Percentiles rank a stretch among this genome's conserved stretches.
Evolutionary conservation across 495 filamentous ascomycete species (phyloP).

Genomic region (Astrothelium macrocarpum): DNA sequence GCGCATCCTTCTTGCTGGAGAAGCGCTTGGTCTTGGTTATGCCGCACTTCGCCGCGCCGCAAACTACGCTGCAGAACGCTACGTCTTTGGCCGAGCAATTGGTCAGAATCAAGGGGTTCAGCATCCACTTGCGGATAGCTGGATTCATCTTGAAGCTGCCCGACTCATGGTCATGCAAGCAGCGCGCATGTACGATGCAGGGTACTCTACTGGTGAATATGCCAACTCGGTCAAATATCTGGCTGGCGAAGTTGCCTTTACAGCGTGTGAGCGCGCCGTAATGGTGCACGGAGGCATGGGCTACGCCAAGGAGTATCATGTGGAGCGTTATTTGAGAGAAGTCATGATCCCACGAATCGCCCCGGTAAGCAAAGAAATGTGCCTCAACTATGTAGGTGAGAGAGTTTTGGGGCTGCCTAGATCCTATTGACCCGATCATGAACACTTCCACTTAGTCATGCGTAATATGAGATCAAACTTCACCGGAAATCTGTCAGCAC

Average conservation of each 20-base stretch:
- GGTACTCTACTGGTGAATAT: slow-evolving; percentile 24
- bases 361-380: slow-evolving; percentile 28
- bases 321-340: slow-evolving; percentile 27
- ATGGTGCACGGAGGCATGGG: slow-evolving; percentile 26
- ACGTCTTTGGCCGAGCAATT: slow-evolving; percentile 26
- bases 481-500: neutral
- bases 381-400: slow-evolving; percentile 24
- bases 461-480: neutral
- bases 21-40: slow-evolving; percentile 24
- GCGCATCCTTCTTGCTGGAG: slow-evolving; percentile 22
- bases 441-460: neutral
- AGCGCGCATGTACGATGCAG: slow-evolving; percentile 26
- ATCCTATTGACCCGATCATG: slow-evolving; percentile 15
- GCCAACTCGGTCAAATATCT: slow-evolving; percentile 26
- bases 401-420: slow-evolving; percentile 22
- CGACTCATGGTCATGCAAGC: slow-evolving; percentile 26
- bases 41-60: slow-evolving; percentile 24
- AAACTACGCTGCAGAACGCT: slow-evolving; percentile 22
- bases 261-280: slow-evolving; percentile 24
- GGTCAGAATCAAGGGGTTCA: slow-evolving; percentile 25
- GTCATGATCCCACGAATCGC: slow-evolving; percentile 25
- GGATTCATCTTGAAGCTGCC: slow-evolving; percentile 23
- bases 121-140: slow-evolving; percentile 24
- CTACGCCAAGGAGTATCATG: slow-evolving; percentile 28
- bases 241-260: slow-evolving; percentile 24